These are phyloP conservation scores for button mushroom (Agaricus bisporus) DNA, from an alignment of 768 basidiomycete genomes.

Conservation along the genomic window DNA sequence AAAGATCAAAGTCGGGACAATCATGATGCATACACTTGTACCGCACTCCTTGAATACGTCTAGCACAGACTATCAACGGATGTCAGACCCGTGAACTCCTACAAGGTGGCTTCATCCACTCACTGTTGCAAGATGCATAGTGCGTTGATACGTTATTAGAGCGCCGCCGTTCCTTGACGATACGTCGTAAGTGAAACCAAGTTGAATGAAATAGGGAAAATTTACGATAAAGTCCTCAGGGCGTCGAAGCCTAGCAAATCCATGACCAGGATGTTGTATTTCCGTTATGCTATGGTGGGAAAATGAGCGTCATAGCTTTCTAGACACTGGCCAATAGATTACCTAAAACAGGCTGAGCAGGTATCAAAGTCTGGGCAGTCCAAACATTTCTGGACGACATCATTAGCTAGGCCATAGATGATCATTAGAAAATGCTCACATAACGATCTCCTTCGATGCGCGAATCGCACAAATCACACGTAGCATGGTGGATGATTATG, in stretches of 20 bases:
- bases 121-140: slow-evolving; percentile 60
- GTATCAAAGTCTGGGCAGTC: slow-evolving; percentile 83
- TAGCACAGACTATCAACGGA: slow-evolving; percentile 5
- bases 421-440: slow-evolving; percentile 35
- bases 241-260: slow-evolving; percentile 59
- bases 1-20: slow-evolving; percentile 81
- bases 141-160: slow-evolving; percentile 26
- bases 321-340: slow-evolving; percentile 10
- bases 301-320: not conserved
- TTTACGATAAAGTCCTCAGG: slow-evolving; percentile 54
- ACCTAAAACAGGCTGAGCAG: slow-evolving; percentile 66
- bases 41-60: slow-evolving; percentile 1
- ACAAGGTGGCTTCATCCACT: slow-evolving; percentile 12
- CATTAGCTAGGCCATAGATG: not conserved
- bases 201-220: not conserved
- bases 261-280: slow-evolving; percentile 73
- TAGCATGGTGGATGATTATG: slow-evolving; percentile 49
- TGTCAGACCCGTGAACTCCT: not conserved
- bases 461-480: slow-evolving; percentile 75
- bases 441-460: slow-evolving; percentile 65
- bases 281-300: slow-evolving; percentile 49
- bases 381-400: slow-evolving; percentile 57
- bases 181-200: not conserved
- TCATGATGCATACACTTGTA: slow-evolving; percentile 69
- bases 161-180: slow-evolving; percentile 19